Evolutionary conservation across 2,329 filamentous ascomycete genomes (phyloP), one percentile per base, ranked within the genome.

Genomic region (Scorias spongiosa): DNA sequence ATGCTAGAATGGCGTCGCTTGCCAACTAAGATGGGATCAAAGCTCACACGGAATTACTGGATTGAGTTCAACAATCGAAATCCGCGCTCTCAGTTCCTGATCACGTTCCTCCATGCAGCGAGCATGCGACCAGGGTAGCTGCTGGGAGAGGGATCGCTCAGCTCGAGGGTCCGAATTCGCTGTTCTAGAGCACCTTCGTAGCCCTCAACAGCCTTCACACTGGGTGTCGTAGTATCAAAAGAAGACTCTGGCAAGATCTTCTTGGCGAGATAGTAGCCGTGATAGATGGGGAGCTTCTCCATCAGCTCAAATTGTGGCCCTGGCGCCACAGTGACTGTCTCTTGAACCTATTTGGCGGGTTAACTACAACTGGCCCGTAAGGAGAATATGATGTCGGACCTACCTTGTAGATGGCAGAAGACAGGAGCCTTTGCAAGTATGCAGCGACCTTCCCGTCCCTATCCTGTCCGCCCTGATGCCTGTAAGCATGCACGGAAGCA

Each of bases 191-290:
- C 32, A 36, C 12, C 32, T 15, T 36, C 32, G 32, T 36, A 36
- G 12, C 15, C 9, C 15, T 36, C 12, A 5, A 36, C 9, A 5
- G 11, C 9, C 32, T 36, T 15, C 15, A 15, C 32, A 36, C 32
- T 15, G 32, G 32, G 11, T 36, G 32, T 12, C 4, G 32, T 12
- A 5, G 32, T 36, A 15, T 12, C 15, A 9, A 12, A 40, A 20
- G 38, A 40, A 15, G 12, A 12, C 46, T 4, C 46, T 45, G 9
- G 62, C 62, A 0, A 69, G 59, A 69, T 61, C 29, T 59, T 59
- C 42, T 58, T 56, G 1, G 66, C 62, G 4, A 68, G 58, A 40
- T 51, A 56, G n/a, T 70, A 57, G n/a, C 62, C 66, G 45, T 68
- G 65, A 59, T 60, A 66, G 17, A 68, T 51, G 10, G 63, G 58